phyloP scores from a whole-genome alignment of 2,329 filamentous ascomycete species.

The Colletotrichum costaricense region DNA sequence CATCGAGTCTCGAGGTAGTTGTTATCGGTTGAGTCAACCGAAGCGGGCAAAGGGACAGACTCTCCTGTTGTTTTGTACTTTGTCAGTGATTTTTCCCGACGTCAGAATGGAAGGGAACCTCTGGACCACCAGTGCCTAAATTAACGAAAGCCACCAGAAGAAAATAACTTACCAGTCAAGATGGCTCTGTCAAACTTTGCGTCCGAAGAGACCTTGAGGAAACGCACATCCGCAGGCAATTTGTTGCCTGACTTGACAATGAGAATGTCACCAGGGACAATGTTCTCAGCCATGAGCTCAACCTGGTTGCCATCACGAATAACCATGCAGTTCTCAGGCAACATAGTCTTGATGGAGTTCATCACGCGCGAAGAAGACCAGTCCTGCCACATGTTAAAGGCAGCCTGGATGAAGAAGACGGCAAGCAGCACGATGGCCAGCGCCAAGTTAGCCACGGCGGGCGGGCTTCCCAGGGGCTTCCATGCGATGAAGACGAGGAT shows the following conservation, averaged over 20 bases:
- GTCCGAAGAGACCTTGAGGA: constrained; percentile 75
- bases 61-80: constrained; percentile 58
- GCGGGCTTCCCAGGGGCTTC: constrained; percentile 79
- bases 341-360: constrained; percentile 83
- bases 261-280: constrained; percentile 80
- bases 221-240: constrained; percentile 78
- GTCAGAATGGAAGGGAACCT: no score
- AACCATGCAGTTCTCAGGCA: constrained; percentile 78
- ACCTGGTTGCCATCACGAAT: constrained; percentile 67
- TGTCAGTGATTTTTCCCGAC: neutral
- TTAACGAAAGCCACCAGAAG: neutral
- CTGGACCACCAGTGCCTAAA: no score
- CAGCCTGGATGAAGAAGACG: constrained; percentile 77
- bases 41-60: constrained; percentile 72
- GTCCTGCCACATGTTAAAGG: constrained; percentile 78
- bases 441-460: constrained; percentile 75
- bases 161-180: constrained; percentile 65
- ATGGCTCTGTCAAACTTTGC: constrained; percentile 80
- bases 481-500: constrained; percentile 82
- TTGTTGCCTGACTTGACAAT: constrained; percentile 78
- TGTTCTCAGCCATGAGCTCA: constrained; percentile 63
- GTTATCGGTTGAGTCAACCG: constrained; percentile 73
- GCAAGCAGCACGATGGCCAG: constrained; percentile 78
- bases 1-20: constrained; percentile 83
- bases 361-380: constrained; percentile 83